Evolutionary conservation across 306 rosid species (phyloP).

Genomic region (Urtica urens): DNA sequence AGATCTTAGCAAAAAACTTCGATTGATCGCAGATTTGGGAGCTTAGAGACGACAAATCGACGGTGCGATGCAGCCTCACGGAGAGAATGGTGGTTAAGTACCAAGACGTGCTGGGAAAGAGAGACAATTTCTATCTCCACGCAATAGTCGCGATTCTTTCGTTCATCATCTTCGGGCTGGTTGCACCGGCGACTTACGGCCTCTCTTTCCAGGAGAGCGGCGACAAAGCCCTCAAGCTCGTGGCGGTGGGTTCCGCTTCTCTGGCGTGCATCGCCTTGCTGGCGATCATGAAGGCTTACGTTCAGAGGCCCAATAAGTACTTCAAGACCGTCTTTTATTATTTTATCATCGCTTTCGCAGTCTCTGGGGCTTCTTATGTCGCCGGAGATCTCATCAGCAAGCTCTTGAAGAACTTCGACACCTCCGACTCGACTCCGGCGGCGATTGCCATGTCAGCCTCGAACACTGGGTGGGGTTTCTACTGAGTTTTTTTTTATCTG

Average conservation of each 20-base stretch:
- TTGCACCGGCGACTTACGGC: slow-evolving; percentile 62
- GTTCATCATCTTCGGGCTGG: slow-evolving; percentile 52
- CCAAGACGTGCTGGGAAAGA: slow-evolving; percentile 33
- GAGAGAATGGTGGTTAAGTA: slow-evolving; percentile 26
- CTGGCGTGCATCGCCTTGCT: slow-evolving; percentile 50
- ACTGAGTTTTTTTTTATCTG: no score
- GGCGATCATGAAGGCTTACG: slow-evolving; percentile 45
- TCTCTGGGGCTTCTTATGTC: slow-evolving; percentile 43
- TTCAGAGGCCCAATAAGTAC: slow-evolving; percentile 33
- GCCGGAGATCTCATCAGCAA: slow-evolving; percentile 41
- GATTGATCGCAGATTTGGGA: slow-evolving; percentile 50
- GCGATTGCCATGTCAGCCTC: slow-evolving; percentile 15
- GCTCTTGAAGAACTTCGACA: slow-evolving; percentile 37
- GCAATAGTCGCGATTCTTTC: slow-evolving; percentile 38
- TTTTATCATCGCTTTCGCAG: slow-evolving; percentile 31
- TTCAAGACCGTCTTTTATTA: slow-evolving; percentile 35
- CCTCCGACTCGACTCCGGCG: slow-evolving; percentile 31
- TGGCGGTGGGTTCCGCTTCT: slow-evolving; percentile 65
- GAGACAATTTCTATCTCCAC: slow-evolving; percentile 44
- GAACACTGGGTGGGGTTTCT: slow-evolving; percentile 26
- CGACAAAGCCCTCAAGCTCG: slow-evolving; percentile 49
- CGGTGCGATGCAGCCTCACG: slow-evolving; percentile 10
- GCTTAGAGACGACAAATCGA: slow-evolving; percentile 31
- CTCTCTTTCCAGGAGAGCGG: slow-evolving; percentile 48
- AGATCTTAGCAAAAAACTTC: no score